These are phyloP conservation scores for Colletotrichum gloeosporioides DNA, from an alignment of 2,329 filamentous ascomycete species.

Conservation along the genomic window DNA sequence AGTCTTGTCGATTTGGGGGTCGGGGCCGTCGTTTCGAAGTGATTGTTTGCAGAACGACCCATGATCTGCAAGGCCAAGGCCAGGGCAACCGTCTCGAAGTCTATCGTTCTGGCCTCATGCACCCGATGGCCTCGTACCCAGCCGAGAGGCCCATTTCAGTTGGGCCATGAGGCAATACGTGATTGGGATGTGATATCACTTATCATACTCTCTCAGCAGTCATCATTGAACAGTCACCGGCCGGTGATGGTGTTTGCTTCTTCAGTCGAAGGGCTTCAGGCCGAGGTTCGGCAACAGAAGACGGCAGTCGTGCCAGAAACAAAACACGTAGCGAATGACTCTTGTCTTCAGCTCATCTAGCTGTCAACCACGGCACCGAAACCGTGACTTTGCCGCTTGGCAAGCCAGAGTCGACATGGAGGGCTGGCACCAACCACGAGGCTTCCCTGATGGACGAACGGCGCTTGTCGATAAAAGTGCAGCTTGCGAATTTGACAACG, in stretches of 20 bases:
- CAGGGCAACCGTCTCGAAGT: neutral
- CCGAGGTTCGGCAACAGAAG: neutral
- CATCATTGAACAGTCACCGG: neutral
- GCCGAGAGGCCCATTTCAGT: neutral
- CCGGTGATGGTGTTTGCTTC: neutral
- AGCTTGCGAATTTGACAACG: constrained; percentile 17
- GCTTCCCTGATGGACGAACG: neutral
- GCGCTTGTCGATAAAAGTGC: constrained; percentile 18
- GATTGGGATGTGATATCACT: neutral
- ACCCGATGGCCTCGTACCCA: neutral
- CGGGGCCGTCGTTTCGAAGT: neutral
- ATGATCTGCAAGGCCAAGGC: neutral
- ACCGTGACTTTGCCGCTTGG: neutral
- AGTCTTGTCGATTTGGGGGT: neutral
- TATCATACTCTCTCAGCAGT: neutral
- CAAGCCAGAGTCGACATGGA: neutral
- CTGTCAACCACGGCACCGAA: neutral
- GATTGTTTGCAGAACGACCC: neutral
- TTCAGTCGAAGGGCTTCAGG: neutral
- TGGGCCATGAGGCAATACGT: neutral
- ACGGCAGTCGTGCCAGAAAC: neutral
- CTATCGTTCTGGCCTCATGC: neutral
- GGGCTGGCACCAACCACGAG: neutral
- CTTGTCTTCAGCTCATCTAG: neutral
- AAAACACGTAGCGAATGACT: neutral